Base-by-base conservation (phyloP, 1,284 basidiomycete genomes). In the Ustilago cynodontis region DNA sequence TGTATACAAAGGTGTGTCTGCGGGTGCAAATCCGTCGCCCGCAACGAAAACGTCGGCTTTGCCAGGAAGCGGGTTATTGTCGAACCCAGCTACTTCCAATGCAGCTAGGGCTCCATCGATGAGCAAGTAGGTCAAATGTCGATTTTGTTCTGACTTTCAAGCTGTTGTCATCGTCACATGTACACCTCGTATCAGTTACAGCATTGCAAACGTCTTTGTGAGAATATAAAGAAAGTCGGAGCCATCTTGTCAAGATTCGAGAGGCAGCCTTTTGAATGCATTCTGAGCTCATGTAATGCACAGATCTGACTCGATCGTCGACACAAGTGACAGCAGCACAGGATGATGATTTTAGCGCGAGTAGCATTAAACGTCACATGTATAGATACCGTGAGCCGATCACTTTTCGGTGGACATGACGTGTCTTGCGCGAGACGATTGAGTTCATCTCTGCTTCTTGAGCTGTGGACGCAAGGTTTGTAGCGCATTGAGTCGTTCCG, bases 401-500 rank as follows among this genome's bases (percentile, higher is more conserved):
- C 31, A 6, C 31, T 6, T 11, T 5, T 33, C 31, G 6, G 31
- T 6, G 31, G 11, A 11, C 11, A 33, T 11, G 31, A 37, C 11
- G 16, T 20, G 41, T 43, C 11, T 43, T 20, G 41, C n/a, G 7
- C n/a, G 7, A 20, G 41, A 6, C n/a, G 41, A 20, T 20, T 14
- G 3, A 43, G 35, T 28, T 53, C 31, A 68, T 16, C 18, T 56
- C 9, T 63, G 65, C 57, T 73, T 65, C 26, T 73, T 65, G 45
- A 68, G 61, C 3, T 55, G 55, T 26, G 71, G 65, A 14, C 62
- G 59, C 16, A 73, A 54, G 9, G 58, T 51, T 20, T 75, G 65
- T 50, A 82, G 60, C 31, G 80, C 80, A 14, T 74, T 69, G 14
- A 85, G 75, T 13, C 84, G 71, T 73, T 85, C 84, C 6, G 78